These are phyloP conservation scores for Tothia fuscella DNA, from an alignment of 2,329 filamentous ascomycete species.

Conservation along the genomic window DNA sequence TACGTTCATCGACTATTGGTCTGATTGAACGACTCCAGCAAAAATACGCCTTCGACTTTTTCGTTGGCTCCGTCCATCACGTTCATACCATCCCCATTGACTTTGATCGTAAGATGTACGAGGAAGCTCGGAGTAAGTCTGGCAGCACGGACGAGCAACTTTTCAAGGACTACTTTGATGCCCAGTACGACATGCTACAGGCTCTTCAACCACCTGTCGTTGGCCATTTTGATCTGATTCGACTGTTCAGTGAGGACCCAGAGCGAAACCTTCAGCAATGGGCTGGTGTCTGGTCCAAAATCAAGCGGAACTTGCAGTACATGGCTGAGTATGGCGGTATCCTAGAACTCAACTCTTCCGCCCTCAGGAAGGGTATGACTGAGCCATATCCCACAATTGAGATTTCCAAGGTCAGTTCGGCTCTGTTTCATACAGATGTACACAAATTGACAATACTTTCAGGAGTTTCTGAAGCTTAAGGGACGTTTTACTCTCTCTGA, in stretches of 20 bases:
- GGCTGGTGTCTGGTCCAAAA: constrained; percentile 55
- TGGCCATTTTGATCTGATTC: constrained; percentile 87
- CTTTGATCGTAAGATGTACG: constrained; percentile 60
- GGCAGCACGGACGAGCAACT: constrained; percentile 59
- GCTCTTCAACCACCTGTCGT: constrained; percentile 64
- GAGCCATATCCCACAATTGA: constrained; percentile 78
- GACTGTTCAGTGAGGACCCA: constrained; percentile 63
- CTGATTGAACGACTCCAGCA: constrained; percentile 48
- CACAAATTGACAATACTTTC: neutral
- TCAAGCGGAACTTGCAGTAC: constrained; percentile 61
- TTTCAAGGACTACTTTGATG: constrained; percentile 77
- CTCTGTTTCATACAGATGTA: neutral
- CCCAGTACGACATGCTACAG: constrained; percentile 69
- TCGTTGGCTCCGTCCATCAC: constrained; percentile 89
- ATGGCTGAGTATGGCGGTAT: constrained; percentile 65
- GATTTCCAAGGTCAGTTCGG: constrained; percentile 57
- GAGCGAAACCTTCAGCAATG: constrained; percentile 48
- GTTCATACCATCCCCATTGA: constrained; percentile 80
- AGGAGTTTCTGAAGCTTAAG: constrained; percentile 61
- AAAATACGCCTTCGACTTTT: constrained; percentile 65
- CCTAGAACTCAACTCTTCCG: constrained; percentile 82
- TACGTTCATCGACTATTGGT: constrained; percentile 53
- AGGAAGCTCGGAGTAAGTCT: constrained; percentile 40
- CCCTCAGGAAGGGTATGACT: constrained; percentile 73
- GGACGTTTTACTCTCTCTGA: constrained; percentile 86